Base-by-base conservation (phyloP, 2,329 filamentous ascomycete species). In the Trichoderma semiorbis region DNA sequence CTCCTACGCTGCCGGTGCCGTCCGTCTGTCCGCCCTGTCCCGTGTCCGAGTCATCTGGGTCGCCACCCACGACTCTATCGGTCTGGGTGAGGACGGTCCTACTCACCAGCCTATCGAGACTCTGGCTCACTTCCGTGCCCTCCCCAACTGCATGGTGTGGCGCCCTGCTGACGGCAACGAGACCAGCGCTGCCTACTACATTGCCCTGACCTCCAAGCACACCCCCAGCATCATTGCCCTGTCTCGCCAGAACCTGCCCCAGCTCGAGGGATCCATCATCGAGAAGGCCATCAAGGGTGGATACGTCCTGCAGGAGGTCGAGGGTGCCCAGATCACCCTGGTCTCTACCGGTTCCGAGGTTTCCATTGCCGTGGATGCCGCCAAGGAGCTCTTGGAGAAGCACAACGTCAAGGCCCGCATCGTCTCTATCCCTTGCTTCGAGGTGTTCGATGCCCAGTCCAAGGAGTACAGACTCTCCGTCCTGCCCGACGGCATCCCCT, bases 101-200 rank as follows among this genome's bases (percentile, higher is more conserved):
- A 99, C 96, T 72, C 96, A 99, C 87, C 96, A 99, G 89, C 96
- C 96, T 83, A 97, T 99, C 78, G 96, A 99, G 91, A 97, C 94
- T 58, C 91, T 98, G 75, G 92, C 95, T 73, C 96, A 98, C 86
- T 98, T 98, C 94, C 95, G 96, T 83, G 96, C 96, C 76, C 90
- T 98, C 78, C 96, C 96, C 81, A 99, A 99, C 92, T 93, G 92
- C 88, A 97, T 98, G 93, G 95, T 98, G 79, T 98, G 96, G 96
- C 95, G 96, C 81, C 96, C 96, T 77, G 95, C 96, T 79, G 96
- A 98, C 80, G 95, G 95, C 80, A 98, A 98, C 87, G 96, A 99
- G 92, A 96, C 93, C 78, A 97, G 93, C 81, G 95, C 94, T 79
- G 95, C 96, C 77, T 99, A 98, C 90, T 98, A 98, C 86, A 88